Evolutionary conservation across 805 yeast species (phyloP), one percentile per base, ranked within the genome.

Genomic region (Myxozyma neglecta): DNA sequence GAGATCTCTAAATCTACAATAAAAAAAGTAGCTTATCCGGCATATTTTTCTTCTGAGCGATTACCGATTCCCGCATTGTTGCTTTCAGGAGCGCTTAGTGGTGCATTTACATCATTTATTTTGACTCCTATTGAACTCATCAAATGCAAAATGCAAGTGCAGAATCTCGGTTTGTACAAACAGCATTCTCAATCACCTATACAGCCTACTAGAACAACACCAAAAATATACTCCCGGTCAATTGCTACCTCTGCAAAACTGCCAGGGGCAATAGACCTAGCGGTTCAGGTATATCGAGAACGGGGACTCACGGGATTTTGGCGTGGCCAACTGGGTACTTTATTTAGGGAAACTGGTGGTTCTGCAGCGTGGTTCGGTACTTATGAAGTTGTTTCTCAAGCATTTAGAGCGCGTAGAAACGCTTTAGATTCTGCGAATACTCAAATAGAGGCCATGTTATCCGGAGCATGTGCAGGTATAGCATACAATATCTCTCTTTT

Each of bases 331-430:
- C 77, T 85, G 0, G 86, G 94, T 20, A 92, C 98, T 0, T 75
- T 90, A 52, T 65, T 89, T 1, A 81, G 97, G 69, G 98, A 92
- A 72, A 81, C 89, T 43, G 87, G 91, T 35, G 97, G 97, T 7
- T 89, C 97, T 1, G 89, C 96, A 3, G 86, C 93, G 1, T 92
- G 97, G 97, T 92, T 92, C 76, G 93, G 96, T 0, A 83, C 94
- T 16, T 91, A 91, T 73, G 97, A 91, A 71, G 75, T 80, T 49
- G 75, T 81, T 7, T 72, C 77, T 20, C 69, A 69, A 1, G 66
- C 70, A n/a, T 76, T 83, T 9, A 44, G 57, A 45, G 16, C 45
- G 1, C 32, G 52, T 6, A 32, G 43, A 13, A 14, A 11, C 5
- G 34, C 14, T 13, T 13, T 24, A 16, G 47, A 16, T 18, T 13